phyloP scores from a whole-genome alignment of 208 protist genomes.

The Crithidia mellificae region DNA sequence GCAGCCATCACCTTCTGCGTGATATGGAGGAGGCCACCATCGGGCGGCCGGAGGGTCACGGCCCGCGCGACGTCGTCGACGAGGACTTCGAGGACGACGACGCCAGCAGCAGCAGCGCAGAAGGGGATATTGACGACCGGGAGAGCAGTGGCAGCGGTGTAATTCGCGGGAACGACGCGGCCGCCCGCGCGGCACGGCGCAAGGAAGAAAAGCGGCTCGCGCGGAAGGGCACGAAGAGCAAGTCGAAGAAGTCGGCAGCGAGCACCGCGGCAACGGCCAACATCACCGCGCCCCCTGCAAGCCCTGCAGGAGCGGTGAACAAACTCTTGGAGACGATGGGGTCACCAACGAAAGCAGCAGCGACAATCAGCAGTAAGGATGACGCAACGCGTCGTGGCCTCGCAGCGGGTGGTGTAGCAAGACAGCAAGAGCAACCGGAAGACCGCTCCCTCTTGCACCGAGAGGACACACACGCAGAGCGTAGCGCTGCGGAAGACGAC shows the following conservation, averaged over 20 bases:
- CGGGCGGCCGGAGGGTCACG: slow-evolving; percentile 35
- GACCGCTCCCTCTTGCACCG: not conserved
- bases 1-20: slow-evolving; percentile 19
- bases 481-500: not conserved
- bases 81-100: slow-evolving; percentile 26
- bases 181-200: slow-evolving; percentile 8
- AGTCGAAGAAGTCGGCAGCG: slow-evolving; percentile 6
- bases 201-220: slow-evolving; percentile 12
- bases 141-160: not conserved
- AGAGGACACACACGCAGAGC: not conserved
- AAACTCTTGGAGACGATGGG: too few relatives aligned
- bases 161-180: slow-evolving; percentile 9
- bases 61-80: slow-evolving; percentile 30
- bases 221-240: slow-evolving; percentile 1
- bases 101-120: not conserved
- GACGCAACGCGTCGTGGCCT: not conserved
- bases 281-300: too few relatives aligned
- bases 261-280: not conserved
- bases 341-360: not conserved
- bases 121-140: not conserved
- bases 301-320: too few relatives aligned
- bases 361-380: not conserved
- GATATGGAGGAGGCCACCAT: slow-evolving; percentile 29
- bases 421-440: too few relatives aligned
- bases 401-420: not conserved